A percentile compares a stretch with the other conserved stretches of the same genome.
phyloP scores from a whole-genome alignment of 2,329 filamentous ascomycete genomes.

The Nakataea oryzae region DNA sequence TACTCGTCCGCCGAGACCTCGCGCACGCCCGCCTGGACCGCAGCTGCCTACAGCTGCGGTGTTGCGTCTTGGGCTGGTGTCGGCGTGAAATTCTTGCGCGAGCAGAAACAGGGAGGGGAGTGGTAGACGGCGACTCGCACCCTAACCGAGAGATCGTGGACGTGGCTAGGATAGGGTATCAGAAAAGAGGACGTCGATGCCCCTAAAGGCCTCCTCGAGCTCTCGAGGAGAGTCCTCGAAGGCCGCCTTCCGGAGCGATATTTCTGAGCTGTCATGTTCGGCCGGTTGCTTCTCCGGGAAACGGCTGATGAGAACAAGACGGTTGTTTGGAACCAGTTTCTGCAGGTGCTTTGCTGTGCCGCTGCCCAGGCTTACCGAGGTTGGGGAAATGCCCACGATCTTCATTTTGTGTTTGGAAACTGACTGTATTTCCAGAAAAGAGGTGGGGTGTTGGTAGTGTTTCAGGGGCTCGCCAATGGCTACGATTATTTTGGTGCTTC shows the following conservation, averaged over 20 bases:
- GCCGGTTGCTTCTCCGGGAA: constrained; percentile 28
- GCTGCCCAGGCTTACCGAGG: constrained; percentile 39
- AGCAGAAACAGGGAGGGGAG: constrained; percentile 12
- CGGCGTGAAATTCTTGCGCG: constrained; percentile 13
- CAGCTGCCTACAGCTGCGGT: constrained; percentile 41
- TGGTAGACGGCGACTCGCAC: constrained; percentile 12
- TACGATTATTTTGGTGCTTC: not conserved
- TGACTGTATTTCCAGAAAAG: not conserved
- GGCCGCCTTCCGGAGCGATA: constrained; percentile 38
- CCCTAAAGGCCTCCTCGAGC: constrained; percentile 34
- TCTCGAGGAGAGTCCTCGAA: constrained; percentile 34
- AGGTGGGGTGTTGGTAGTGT: too few species aligned
- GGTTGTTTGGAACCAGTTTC: constrained; percentile 26
- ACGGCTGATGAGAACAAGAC: constrained; percentile 36
- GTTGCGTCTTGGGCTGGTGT: too few species aligned
- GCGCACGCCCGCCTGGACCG: constrained; percentile 35
- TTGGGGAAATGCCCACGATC: constrained; percentile 36
- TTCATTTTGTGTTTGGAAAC: constrained; percentile 11
- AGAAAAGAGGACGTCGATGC: constrained; percentile 41
- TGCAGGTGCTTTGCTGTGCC: constrained; percentile 39
- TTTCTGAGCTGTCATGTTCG: constrained; percentile 27
- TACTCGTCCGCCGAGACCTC: constrained; percentile 30
- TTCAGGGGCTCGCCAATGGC: too few species aligned
- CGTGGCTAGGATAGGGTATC: constrained; percentile 41
- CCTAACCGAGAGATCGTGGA: constrained; percentile 31